A percentile compares a stretch with the other conserved stretches of the same genome.
Evolutionary conservation across 2,329 filamentous ascomycete genomes (phyloP).

Genomic region (Alternaria sp.): DNA sequence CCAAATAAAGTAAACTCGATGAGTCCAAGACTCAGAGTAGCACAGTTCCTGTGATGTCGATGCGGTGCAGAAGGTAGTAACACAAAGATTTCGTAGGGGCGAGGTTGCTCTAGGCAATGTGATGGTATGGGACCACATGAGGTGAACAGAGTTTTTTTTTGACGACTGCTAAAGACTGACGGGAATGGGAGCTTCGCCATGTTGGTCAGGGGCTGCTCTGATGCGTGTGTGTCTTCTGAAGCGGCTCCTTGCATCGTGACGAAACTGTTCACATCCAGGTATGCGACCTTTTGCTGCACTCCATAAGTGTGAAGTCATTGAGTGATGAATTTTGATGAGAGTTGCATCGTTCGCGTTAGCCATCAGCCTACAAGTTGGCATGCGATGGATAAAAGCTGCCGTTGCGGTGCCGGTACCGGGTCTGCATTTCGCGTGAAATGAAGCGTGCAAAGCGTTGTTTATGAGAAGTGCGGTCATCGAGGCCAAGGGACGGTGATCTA

Average conservation of each 20-base stretch:
- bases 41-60: fast-evolving
- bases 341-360: neutral
- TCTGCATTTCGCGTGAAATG: neutral
- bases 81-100: neutral
- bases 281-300: neutral
- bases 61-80: neutral
- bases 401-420: neutral
- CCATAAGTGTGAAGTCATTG: neutral
- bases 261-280: neutral
- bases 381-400: neutral
- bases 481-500: neutral
- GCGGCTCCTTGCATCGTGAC: neutral
- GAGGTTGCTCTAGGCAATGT: neutral
- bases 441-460: neutral
- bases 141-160: neutral
- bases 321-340: neutral
- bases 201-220: neutral
- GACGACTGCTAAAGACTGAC: neutral
- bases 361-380: neutral
- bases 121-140: neutral
- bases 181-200: neutral
- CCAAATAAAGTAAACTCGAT: fast-evolving
- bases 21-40: neutral
- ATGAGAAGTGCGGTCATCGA: neutral
- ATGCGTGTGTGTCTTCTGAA: neutral